Evolutionary conservation across 208 protist genomes (phyloP).

Genomic region (Leishmania mexicana): DNA sequence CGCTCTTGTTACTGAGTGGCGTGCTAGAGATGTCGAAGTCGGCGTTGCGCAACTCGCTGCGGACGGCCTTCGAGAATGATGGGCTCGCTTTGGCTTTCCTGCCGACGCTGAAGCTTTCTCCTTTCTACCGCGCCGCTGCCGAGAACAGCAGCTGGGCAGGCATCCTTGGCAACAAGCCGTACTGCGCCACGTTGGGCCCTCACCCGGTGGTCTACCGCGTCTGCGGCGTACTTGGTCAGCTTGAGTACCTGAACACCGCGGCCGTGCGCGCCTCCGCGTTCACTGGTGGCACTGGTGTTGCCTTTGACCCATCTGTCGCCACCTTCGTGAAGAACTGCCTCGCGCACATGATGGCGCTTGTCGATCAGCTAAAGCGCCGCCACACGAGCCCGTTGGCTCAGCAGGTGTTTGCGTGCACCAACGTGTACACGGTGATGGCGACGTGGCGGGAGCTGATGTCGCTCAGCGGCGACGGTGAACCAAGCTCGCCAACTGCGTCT

Average conservation of each 20-base stretch:
- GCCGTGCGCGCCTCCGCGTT: constrained; percentile 48
- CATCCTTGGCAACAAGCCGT: constrained; percentile 41
- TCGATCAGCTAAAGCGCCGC: constrained; percentile 45
- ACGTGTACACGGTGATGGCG: constrained; percentile 55
- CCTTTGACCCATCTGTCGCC: constrained; percentile 44
- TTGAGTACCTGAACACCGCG: constrained; percentile 74
- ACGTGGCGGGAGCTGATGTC: constrained; percentile 42
- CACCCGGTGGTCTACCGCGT: constrained; percentile 62
- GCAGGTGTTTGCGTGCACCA: constrained; percentile 62
- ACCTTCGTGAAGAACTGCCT: constrained; percentile 40
- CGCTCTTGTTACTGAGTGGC: constrained; percentile 77
- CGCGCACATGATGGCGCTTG: constrained; percentile 39
- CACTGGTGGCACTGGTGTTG: constrained; percentile 10
- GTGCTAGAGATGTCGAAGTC: constrained; percentile 79
- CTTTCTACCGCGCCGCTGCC: constrained; percentile 36
- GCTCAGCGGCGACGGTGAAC: background rate
- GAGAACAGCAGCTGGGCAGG: constrained; percentile 21
- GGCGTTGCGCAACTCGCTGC: constrained; percentile 53
- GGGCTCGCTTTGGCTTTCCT: constrained; percentile 47
- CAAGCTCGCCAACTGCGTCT: background rate
- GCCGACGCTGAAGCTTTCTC: constrained; percentile 40
- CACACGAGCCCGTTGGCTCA: constrained; percentile 57
- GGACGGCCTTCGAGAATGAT: constrained; percentile 65
- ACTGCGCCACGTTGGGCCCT: constrained; percentile 60
- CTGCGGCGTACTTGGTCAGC: constrained; percentile 49